These are phyloP conservation scores for Craterostigma plantagineum DNA, from an alignment of 257 asterid genomes.

Conservation along the genomic window DNA sequence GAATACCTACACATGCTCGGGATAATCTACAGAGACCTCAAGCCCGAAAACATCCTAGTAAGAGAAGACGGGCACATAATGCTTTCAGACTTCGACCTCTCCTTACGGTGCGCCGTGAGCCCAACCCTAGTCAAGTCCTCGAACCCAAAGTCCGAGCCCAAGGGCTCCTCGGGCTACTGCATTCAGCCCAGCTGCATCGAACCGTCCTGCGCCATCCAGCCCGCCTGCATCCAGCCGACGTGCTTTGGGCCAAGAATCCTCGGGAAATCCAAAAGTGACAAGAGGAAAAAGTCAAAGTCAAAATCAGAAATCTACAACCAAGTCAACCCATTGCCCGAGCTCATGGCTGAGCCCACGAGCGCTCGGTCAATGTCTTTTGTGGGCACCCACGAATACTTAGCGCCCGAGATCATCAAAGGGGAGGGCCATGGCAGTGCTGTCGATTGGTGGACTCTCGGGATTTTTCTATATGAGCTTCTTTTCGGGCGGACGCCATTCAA, in stretches of 20 bases:
- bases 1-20: conserved; percentile 63
- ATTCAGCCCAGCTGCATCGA: conserved; percentile 30
- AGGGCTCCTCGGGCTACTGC: conserved; percentile 23
- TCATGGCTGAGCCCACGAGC: conserved; percentile 23
- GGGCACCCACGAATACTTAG: conserved; percentile 28
- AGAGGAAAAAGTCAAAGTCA: conserved; percentile 13
- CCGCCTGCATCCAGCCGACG: conserved; percentile 38
- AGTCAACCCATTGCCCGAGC: conserved; percentile 16
- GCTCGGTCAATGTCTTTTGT: conserved; percentile 39
- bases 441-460: conserved; percentile 34
- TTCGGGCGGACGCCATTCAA: conserved; percentile 24
- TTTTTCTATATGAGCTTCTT: conserved; percentile 21
- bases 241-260: conserved; percentile 23
- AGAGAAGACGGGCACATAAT: conserved; percentile 57
- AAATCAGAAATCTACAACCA: conserved; percentile 11
- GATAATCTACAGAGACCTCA: conserved; percentile 49
- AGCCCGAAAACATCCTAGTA: conserved; percentile 46
- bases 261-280: conserved; percentile 31
- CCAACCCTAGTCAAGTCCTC: conserved; percentile 45
- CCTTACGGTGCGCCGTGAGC: conserved; percentile 40
- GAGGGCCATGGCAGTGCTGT: conserved; percentile 37
- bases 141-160: conserved; percentile 20
- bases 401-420: conserved; percentile 29
- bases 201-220: conserved; percentile 41
- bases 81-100: conserved; percentile 66